Evolutionary conservation across 345 rosid genomes (phyloP), one percentile per base, ranked within the genome.

Genomic region (Gossypium mustelinum): DNA sequence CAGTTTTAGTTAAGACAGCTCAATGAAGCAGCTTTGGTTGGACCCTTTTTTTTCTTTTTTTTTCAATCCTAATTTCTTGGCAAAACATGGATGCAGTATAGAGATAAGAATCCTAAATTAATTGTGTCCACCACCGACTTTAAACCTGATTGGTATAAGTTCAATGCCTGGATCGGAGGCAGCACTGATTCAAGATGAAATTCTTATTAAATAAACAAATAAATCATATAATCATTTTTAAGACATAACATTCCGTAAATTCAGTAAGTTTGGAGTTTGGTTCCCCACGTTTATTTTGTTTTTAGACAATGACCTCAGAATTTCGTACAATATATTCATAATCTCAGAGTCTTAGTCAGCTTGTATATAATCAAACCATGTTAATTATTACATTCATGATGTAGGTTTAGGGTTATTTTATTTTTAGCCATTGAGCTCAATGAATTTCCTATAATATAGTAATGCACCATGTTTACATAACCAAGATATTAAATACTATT

Each of bases 11-110:
- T 69, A 17, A 51, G 73, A 69, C 73, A 51, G 60, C 73, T 51
- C 73, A 69, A 51, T 51, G 44, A 29, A 27, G 59, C 60, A 51
- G 73, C 60, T 22, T 58, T 69, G 73, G 73, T 51, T 69, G 73
- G 73, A 27, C 59, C 60, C 4, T 57, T 57, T 57, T 57, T 58
- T 22, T 17, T 3, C 1, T 24, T 27, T 29, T 58, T 57, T 57
- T 58, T 58, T 7, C 60, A 27, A 6, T 69, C 45, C 44, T 51
- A 51, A 52, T 69, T 69, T 51, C 24, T 14, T 17, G 17, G 14
- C 10, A 17, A 29, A 16, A 25, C 52, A 69, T 29, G 59, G 45
- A 2, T 25, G 52, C 24, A 22, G 5, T 59, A 25, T 39, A 63
- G 7, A 51, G 43, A 51, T 69, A 51, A 17, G 60, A 69, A 51